Evolutionary conservation across 2,329 filamentous ascomycete species (phyloP).

Genomic region (Fusarium haematococcum): DNA sequence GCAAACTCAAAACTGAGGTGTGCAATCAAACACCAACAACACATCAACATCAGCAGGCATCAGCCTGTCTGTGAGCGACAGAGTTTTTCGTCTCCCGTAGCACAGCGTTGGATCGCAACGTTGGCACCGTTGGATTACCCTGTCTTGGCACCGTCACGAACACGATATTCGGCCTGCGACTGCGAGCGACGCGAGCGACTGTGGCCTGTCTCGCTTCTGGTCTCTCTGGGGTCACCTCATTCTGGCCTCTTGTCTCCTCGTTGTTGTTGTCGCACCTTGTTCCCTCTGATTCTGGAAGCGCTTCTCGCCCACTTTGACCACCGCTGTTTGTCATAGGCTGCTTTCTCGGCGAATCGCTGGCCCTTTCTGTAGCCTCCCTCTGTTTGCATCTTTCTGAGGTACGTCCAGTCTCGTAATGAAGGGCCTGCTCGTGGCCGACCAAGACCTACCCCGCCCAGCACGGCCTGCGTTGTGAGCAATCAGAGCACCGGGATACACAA

Average conservation of each 20-base stretch:
- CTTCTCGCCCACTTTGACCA: slow-evolving; percentile 21
- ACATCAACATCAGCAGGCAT: slow-evolving; percentile 15
- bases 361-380: slow-evolving; percentile 28
- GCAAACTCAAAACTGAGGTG: slow-evolving; percentile 36
- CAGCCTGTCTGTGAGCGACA: slow-evolving; percentile 13
- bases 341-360: slow-evolving; percentile 36
- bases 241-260: slow-evolving; percentile 10
- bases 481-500: slow-evolving; percentile 27
- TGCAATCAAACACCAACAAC: slow-evolving; percentile 25
- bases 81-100: slow-evolving; percentile 16
- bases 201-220: slow-evolving; percentile 4
- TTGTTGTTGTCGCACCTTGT: slow-evolving; percentile 18
- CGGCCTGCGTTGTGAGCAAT: slow-evolving; percentile 36
- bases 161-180: slow-evolving; percentile 14
- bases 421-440: slow-evolving; percentile 21
- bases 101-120: background rate
- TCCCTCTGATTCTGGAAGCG: slow-evolving; percentile 11
- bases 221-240: slow-evolving; percentile 9
- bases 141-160: slow-evolving; percentile 23
- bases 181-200: background rate
- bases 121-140: background rate
- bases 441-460: slow-evolving; percentile 29
- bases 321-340: slow-evolving; percentile 31
- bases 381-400: slow-evolving; percentile 21
- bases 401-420: slow-evolving; percentile 11